A percentile compares a stretch with the other conserved stretches of the same genome.
Conservation (phyloP, 2,329 filamentous ascomycete species). For the Albophoma yamanashiensis region DNA sequence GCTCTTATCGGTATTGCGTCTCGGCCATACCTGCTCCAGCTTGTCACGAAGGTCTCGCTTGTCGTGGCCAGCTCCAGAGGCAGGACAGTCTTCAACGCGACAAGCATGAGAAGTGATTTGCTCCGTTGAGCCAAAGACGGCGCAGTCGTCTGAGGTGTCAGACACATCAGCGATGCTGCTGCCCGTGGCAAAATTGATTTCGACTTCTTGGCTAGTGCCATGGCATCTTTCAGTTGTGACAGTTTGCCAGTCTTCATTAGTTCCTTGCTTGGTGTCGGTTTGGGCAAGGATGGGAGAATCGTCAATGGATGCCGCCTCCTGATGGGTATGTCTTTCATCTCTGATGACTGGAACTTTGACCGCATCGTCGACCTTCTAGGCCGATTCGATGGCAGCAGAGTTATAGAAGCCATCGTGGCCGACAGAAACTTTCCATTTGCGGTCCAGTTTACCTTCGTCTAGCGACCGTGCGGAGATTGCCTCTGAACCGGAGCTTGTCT, state of each 20-base stretch:
- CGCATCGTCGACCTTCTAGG: conserved; percentile 29
- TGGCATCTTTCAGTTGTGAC: conserved; percentile 19
- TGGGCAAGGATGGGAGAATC: conserved; percentile 4
- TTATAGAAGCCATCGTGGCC: conserved; percentile 23
- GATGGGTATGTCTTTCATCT: conserved; percentile 1
- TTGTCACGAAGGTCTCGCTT: background rate
- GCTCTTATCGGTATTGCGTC: background rate
- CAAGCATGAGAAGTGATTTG: background rate
- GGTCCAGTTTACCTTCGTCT: background rate
- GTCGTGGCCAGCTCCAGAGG: background rate
- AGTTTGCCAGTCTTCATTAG: conserved; percentile 25
- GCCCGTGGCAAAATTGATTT: conserved; percentile 18
- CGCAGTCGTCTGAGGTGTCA: conserved; percentile 16
- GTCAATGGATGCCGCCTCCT: background rate
- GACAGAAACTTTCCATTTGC: background rate
- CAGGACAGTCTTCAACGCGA: background rate
- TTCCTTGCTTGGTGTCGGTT: conserved; percentile 5
- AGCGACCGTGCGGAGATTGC: background rate
- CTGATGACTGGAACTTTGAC: conserved; percentile 23
- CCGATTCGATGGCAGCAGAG: conserved; percentile 22
- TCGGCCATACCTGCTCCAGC: background rate
- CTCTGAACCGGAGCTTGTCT: conserved; percentile 9
- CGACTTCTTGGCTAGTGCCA: conserved; percentile 10
- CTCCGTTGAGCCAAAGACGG: background rate
- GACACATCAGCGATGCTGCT: conserved; percentile 36